Evolutionary conservation across 176 grass and related monocot genomes (phyloP).

Genomic region (Ensete glaucum): DNA sequence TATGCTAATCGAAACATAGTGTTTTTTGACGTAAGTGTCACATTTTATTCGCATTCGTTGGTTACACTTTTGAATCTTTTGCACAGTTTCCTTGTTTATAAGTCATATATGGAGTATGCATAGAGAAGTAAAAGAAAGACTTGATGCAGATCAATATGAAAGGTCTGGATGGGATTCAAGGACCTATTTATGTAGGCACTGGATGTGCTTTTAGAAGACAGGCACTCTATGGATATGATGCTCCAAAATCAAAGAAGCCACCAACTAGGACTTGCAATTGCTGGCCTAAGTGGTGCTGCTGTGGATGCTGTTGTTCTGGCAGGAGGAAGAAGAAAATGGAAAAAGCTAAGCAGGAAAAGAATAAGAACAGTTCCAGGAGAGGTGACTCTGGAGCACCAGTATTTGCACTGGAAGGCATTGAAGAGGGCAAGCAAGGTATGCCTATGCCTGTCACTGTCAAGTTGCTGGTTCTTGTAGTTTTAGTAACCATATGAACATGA

Average conservation of each 20-base stretch:
- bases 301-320: slow-evolving; percentile 34
- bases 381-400: slow-evolving; percentile 47
- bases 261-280: slow-evolving; percentile 80
- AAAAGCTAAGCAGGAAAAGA: slow-evolving; percentile 54
- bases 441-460: neutral
- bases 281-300: slow-evolving; percentile 83
- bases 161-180: slow-evolving; percentile 98
- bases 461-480: neutral
- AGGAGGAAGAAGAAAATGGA: slow-evolving; percentile 55
- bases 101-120: neutral
- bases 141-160: slow-evolving; percentile 87
- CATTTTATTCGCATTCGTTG: neutral
- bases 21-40: slow-evolving; percentile 82
- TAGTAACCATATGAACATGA: neutral
- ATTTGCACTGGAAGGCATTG: slow-evolving; percentile 51
- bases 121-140: slow-evolving; percentile 16
- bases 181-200: slow-evolving; percentile 90
- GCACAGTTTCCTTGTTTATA: neutral
- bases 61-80: neutral
- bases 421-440: slow-evolving; percentile 50
- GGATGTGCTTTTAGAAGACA: slow-evolving; percentile 85
- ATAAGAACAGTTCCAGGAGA: slow-evolving; percentile 52
- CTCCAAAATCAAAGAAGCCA: slow-evolving; percentile 76
- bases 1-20: slow-evolving; percentile 85
- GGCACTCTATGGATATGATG: slow-evolving; percentile 78